Evolutionary conservation across 805 yeast species (phyloP), one percentile per base, ranked within the genome.

Genomic region (Wickerhamomyces tratensis): DNA sequence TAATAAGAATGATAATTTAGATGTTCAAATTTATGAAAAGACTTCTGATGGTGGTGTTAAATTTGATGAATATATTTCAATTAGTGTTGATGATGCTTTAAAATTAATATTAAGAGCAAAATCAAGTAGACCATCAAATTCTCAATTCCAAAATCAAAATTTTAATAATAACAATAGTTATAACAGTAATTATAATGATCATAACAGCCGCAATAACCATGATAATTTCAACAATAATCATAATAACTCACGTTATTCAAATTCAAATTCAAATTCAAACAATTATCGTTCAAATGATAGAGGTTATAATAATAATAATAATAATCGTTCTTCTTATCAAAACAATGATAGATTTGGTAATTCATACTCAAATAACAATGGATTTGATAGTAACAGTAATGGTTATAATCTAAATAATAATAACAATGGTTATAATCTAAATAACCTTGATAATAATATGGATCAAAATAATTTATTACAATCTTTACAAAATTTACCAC

Each of bases 21-120:
- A 85, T 53, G 64, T 86, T 12, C 89, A 82, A 58, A 73, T 83
- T 2, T 89, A 83, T 57, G 84, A 84, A 53, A 71, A 69, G 36
- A 73, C 82, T 1, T 61, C 75, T 0, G 82, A 78, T 52, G 89
- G 88, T 7, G 85, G 85, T 13, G 76, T 86, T 9, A 78, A 78
- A 49, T 89, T 83, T 58, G 95, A 87, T 53, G 96, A 88, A 55
- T 88, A 87, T 54, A 71, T 82, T 4, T 74, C 76, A 39, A 69
- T 87, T n/a, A 77, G 79, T 5, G 64, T 78, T 9, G 76, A 76
- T 35, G 82, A 76, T 37, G 89, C 89, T 0, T 72, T 81, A 12
- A 77, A 77, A 39, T 61, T 83, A 20, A 49, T 82, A n/a, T 51
- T 60, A 5, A 69, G 67, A 43, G 72, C 71, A 5, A 74, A 20